Percentiles rank a stretch among this genome's conserved stretches.
Evolutionary conservation across 192 early-diverging fungal species (phyloP).

Genomic region (Globomyces pollinis-pini): DNA sequence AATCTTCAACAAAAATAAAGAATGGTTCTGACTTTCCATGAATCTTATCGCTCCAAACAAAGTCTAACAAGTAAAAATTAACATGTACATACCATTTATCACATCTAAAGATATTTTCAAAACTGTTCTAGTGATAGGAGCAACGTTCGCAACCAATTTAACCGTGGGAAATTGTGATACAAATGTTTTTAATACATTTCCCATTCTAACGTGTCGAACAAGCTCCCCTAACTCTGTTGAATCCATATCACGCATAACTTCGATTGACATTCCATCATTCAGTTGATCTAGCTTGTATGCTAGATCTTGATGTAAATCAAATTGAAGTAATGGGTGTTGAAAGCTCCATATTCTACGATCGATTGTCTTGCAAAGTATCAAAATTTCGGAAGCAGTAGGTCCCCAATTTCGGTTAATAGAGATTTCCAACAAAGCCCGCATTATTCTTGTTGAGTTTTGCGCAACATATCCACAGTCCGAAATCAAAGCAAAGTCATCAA

Average conservation of each 20-base stretch:
- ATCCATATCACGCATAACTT: conserved; percentile 78
- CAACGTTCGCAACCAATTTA: conserved; percentile 69
- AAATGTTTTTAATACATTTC: conserved; percentile 59
- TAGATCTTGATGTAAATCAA: conserved; percentile 66
- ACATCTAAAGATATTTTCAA: conserved; percentile 74
- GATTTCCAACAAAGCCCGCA: conserved; percentile 94
- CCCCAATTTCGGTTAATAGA: conserved; percentile 87
- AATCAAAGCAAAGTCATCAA: conserved; percentile 91
- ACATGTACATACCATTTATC: conserved; percentile 41
- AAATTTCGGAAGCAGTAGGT: conserved; percentile 63
- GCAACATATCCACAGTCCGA: conserved; percentile 91
- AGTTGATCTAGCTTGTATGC: conserved; percentile 65
- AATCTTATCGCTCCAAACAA: conserved; percentile 89
- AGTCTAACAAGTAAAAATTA: conserved; percentile 52
- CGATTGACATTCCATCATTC: conserved; percentile 37
- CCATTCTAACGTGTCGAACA: conserved; percentile 74
- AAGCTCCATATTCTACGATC: conserved; percentile 89
- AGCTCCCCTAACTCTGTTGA: conserved; percentile 78
- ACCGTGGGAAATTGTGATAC: conserved; percentile 82
- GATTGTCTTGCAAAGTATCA: conserved; percentile 79
- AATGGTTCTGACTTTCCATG: conserved; percentile 88
- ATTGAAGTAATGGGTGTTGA: conserved; percentile 82
- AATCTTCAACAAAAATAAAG: conserved; percentile 96
- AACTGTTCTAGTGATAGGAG: conserved; percentile 90
- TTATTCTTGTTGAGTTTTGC: conserved; percentile 87